Conservation (phyloP, 257 asterid genomes). For the Craterostigma plantagineum region DNA sequence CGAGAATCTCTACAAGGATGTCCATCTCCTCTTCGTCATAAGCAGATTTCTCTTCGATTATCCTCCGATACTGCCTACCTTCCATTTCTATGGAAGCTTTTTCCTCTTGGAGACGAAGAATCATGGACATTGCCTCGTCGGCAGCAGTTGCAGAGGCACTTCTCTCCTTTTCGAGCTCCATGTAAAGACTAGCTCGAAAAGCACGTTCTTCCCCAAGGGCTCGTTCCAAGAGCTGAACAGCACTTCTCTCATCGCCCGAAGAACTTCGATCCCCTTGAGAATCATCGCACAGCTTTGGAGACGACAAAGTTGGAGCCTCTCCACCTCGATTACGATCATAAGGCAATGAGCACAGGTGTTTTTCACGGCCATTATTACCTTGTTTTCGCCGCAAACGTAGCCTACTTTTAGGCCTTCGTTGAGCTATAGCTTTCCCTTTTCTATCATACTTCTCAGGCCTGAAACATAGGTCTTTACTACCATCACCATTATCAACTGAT, state of each 20-base stretch:
- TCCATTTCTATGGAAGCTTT: slow-evolving; percentile 79
- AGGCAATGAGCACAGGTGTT: no score
- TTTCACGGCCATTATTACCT: no score
- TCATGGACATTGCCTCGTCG: slow-evolving; percentile 98
- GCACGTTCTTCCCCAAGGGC: slow-evolving; percentile 39
- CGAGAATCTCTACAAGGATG: slow-evolving; percentile 56
- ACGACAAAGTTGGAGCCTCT: slow-evolving; percentile 2
- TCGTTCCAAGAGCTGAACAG: slow-evolving; percentile 30
- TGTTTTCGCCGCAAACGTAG: no score
- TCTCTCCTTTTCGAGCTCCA: slow-evolving; percentile 90
- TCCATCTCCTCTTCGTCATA: slow-evolving; percentile 85
- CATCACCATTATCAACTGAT: no score
- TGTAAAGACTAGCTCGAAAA: slow-evolving; percentile 30
- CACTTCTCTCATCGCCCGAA: slow-evolving; percentile 20
- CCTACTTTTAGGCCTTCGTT: no score
- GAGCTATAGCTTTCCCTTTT: no score
- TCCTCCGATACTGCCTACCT: slow-evolving; percentile 74
- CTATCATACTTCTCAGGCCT: no score
- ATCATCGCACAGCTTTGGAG: slow-evolving; percentile 11
- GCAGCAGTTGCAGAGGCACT: slow-evolving; percentile 88
- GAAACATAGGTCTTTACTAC: no score
- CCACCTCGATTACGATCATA: no score
- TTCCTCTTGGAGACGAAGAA: slow-evolving; percentile 77
- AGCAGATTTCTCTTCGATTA: slow-evolving; percentile 64
- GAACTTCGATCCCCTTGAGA: slow-evolving; percentile 10